phyloP scores from a whole-genome alignment of 345 rosid genomes.

The Aethionema arabicum region DNA sequence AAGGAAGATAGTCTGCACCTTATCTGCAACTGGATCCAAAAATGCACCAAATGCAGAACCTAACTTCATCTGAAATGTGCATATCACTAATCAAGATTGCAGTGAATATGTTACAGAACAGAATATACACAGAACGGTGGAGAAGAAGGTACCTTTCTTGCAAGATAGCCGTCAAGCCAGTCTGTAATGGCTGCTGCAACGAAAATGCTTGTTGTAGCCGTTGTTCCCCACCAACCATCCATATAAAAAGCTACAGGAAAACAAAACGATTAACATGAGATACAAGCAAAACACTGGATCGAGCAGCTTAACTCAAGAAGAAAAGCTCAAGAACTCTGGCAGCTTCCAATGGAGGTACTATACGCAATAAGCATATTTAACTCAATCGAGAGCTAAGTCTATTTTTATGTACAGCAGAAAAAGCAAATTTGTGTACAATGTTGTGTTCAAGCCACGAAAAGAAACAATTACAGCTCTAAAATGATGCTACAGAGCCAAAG shows the following conservation, averaged over 20 bases:
- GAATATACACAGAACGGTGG: not conserved
- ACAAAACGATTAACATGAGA: conserved; percentile 15
- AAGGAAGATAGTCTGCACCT: conserved; percentile 49
- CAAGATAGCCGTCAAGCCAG: conserved; percentile 98
- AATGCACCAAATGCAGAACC: conserved; percentile 94
- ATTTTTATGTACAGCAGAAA: not conserved
- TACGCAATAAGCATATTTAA: not conserved
- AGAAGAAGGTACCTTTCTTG: conserved; percentile 65
- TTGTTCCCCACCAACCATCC: conserved; percentile 87
- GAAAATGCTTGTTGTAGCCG: conserved; percentile 86
- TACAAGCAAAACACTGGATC: not conserved
- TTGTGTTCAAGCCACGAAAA: not conserved
- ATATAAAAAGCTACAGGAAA: conserved; percentile 62
- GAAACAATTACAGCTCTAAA: not conserved
- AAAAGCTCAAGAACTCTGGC: no score
- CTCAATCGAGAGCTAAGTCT: not conserved
- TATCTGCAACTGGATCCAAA: conserved; percentile 98
- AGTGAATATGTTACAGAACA: not conserved
- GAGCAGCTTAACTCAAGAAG: no score
- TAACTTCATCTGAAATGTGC: conserved; percentile 68
- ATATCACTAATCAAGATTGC: conserved; percentile 17
- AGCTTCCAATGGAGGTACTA: no score
- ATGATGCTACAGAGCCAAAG: conserved; percentile 12
- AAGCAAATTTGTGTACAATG: not conserved
- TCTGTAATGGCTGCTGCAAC: conserved; percentile 90